Evolutionary conservation across 257 asterid genomes (phyloP).

Genomic region (Capsicum baccatum): DNA sequence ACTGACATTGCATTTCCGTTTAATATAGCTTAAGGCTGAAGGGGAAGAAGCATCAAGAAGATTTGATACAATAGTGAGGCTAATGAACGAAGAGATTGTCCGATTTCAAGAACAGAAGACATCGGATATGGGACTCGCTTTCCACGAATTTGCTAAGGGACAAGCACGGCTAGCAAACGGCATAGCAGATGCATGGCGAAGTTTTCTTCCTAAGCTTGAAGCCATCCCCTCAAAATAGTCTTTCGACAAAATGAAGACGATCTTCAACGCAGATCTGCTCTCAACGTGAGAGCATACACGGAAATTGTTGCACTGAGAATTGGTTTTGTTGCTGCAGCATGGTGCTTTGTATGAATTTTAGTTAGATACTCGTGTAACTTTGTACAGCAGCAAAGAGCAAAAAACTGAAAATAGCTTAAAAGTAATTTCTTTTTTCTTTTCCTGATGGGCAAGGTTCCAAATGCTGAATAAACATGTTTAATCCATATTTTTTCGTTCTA

Average conservation of each 20-base stretch:
- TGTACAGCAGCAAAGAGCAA: constrained; percentile 50
- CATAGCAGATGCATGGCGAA: constrained; percentile 90
- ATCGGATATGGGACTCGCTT: constrained; percentile 83
- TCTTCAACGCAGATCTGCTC: not conserved
- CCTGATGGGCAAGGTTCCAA: not conserved
- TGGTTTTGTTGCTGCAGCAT: constrained; percentile 21
- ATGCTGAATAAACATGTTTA: not conserved
- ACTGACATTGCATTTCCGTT: constrained; percentile 20
- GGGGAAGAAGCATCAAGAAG: constrained; percentile 78
- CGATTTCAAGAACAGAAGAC: constrained; percentile 96
- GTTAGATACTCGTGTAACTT: constrained; percentile 43
- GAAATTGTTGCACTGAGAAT: not conserved
- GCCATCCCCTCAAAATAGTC: constrained; percentile 53
- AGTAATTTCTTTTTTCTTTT: no score
- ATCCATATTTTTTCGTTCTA: not conserved
- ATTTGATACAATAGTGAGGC: constrained; percentile 73
- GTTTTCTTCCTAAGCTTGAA: constrained; percentile 96
- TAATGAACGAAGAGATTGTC: constrained; percentile 82
- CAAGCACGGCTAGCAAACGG: constrained; percentile 75
- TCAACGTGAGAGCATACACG: not conserved
- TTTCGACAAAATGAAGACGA: not conserved
- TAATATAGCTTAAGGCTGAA: constrained; percentile 63
- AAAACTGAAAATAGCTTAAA: constrained; percentile 6
- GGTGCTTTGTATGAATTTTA: constrained; percentile 30
- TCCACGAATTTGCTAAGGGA: constrained; percentile 92